Base-by-base conservation (phyloP, 371 early-diverging fungal genomes). In the Apophysomyces ossiformis region DNA sequence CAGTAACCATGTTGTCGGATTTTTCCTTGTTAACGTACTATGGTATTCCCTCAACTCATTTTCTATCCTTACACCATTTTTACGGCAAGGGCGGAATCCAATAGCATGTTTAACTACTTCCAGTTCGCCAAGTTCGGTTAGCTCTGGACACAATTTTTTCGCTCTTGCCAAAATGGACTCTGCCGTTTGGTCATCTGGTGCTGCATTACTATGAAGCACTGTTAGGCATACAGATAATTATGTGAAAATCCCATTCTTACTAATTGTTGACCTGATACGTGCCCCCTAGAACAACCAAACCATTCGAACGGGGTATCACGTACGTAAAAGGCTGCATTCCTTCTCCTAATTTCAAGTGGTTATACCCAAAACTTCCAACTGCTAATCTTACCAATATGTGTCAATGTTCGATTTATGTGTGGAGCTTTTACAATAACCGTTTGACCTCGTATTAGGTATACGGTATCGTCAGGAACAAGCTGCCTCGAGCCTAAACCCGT, bases 301-400 rank as follows among this genome's bases (percentile, higher is more conserved):
- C 93, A 70, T 91, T 88, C 13, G 88, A 81, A 16, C 93, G 82
- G 12, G 95, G 94, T 60, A 95, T 95, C 13, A 93, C 70, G 75
- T 95, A 95, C 36, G 85, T 87, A 39, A 87, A 75, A 32, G 26
- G 26, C 26, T 26, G 26, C 26, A 77, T 59, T 12, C 66, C 50
- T 37, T 68, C 64, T 16, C 57, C 64, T 74, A 61, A 3, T 44
- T 37, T 36, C 41, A 58, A 57, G 16, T 37, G 9, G n/a, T 66
- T 1, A 44, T 9, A 43, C 44, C 39, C 60, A 16, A 18, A 12
- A 15, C 9, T 35, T 13, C 16, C 9, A 32, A 37, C 26, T 16
- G 3, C 12, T 7, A 15, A 4, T 2, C 58, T 47, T 68, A 79
- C 78, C 67, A 12, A 76, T n/a, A 43, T 78, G 69, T 13, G 86